These are phyloP conservation scores for Paraurostyla sp. DNA, from an alignment of 73 alveolate species.

Conservation along the genomic window DNA sequence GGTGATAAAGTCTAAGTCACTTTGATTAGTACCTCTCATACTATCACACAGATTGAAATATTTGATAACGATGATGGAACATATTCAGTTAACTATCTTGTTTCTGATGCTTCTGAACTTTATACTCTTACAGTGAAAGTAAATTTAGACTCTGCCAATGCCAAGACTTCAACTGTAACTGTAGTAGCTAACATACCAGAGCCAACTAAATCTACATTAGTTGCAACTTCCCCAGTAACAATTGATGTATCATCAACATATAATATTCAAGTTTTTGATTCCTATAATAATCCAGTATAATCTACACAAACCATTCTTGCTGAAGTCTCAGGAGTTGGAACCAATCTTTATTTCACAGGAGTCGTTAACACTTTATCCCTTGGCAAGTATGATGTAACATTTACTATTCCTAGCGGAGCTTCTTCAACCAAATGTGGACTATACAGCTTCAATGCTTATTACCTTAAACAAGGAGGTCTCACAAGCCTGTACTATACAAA, in stretches of 20 bases:
- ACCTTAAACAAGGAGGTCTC: slow-evolving; percentile 75
- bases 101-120: slow-evolving; percentile 9
- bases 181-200: slow-evolving; percentile 53
- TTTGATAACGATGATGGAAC: slow-evolving; percentile 73
- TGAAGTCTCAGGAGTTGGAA: slow-evolving; percentile 7
- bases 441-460: slow-evolving; percentile 27
- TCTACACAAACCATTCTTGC: not conserved
- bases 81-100: slow-evolving; percentile 59
- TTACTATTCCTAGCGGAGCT: slow-evolving; percentile 56
- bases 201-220: slow-evolving; percentile 58
- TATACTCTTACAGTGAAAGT: slow-evolving; percentile 64
- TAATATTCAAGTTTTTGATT: not conserved
- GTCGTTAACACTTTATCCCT: slow-evolving; percentile 32
- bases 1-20: slow-evolving; percentile 72
- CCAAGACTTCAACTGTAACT: slow-evolving; percentile 58
- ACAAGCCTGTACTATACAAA: slow-evolving; percentile 78
- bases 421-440: slow-evolving; percentile 68
- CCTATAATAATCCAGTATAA: slow-evolving; percentile 45
- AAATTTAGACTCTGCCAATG: slow-evolving; percentile 69
- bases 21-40: not conserved
- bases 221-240: slow-evolving; percentile 12
- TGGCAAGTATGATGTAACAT: slow-evolving; percentile 39
- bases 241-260: slow-evolving; percentile 28
- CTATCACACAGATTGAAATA: slow-evolving; percentile 51
- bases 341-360: slow-evolving; percentile 8